phyloP scores from a whole-genome alignment of 2,329 filamentous ascomycete species.

The Aspergillus amoenus region DNA sequence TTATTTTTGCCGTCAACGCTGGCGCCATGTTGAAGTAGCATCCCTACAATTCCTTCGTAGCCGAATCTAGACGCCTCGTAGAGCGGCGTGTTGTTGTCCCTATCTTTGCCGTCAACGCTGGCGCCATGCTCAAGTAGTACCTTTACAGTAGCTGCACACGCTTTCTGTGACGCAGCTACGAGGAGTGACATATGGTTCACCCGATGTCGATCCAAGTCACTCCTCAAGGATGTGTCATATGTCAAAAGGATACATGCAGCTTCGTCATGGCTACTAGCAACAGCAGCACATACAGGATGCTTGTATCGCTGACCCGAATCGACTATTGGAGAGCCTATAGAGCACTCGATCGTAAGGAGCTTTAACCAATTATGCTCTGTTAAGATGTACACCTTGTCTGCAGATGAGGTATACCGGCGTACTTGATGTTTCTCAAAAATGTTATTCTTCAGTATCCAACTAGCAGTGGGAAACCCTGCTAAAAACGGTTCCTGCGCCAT shows the following conservation, averaged over 20 bases:
- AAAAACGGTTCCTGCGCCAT: slow-evolving; percentile 25
- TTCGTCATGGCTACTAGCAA: rapidly evolving
- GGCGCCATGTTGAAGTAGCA: no score
- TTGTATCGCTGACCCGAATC: slow-evolving; percentile 10
- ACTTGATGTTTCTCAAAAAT: slow-evolving; percentile 33
- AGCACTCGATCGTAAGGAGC: slow-evolving; percentile 6
- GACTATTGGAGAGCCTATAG: not conserved
- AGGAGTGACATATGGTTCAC: not conserved
- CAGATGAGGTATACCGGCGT: slow-evolving; percentile 20
- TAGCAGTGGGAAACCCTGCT: slow-evolving; percentile 22
- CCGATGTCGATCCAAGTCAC: not conserved
- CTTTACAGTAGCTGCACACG: no score
- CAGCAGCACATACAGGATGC: slow-evolving; percentile 19
- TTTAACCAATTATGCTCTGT: slow-evolving; percentile 14
- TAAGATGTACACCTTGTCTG: slow-evolving; percentile 17
- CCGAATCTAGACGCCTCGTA: no score
- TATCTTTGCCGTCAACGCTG: no score
- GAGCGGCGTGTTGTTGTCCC: no score
- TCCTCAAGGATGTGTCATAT: not conserved
- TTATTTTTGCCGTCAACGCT: no score
- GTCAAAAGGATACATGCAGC: not conserved
- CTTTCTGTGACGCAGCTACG: not conserved
- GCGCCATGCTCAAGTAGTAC: no score
- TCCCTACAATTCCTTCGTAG: no score
- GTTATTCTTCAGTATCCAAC: slow-evolving; percentile 36